Evolutionary conservation across 176 grass and related monocot genomes (phyloP), one percentile per base, ranked within the genome.

Genomic region (Guadua angustifolia): DNA sequence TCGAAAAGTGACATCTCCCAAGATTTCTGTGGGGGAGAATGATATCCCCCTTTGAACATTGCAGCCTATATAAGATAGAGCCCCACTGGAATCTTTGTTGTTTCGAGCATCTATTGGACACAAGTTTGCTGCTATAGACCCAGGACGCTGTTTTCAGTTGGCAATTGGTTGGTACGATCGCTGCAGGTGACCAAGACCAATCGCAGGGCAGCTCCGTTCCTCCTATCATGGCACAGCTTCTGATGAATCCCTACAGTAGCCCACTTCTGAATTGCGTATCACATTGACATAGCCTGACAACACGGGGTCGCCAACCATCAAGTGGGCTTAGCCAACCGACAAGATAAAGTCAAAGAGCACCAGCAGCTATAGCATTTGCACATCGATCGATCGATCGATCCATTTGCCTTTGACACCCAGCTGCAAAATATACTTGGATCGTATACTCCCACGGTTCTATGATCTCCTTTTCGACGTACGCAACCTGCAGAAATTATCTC

Each of bases 301-400:
- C 49, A 73, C 52, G 13, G 84, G 51, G 25, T 75, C 22, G 78
- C 66, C 82, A 82, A 87, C 74, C 77, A 71, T 79, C 79, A 87
- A 87, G 81, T 89, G 89, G 86, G 35, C 84, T 87, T 81, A 82
- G 83, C 91, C 82, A 85, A 92, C 88, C 81, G 83, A 95, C 91
- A 93, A 74, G 88, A 95, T 93, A 91, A 94, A 92, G 93, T 95
- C 93, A 92, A 95, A 87, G 59, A 60, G 52, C 88, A 93, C 88
- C 83, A 70, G 42, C n/a, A n/a, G 62, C 11, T 70, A 80, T 36
- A 85, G 56, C 13, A 76, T 86, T 78, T 59, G 44, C 64, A 25
- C 49, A 47, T 16, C 42, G 58, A 86, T 58, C 55, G 59, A 47
- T 16, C 42, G 58, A 86, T 58, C 55, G 59, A 86, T 59, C 55